A percentile compares a stretch with the other conserved stretches of the same genome.
phyloP scores from a whole-genome alignment of 345 rosid species.

The Rhodomyrtus tomentosa region DNA sequence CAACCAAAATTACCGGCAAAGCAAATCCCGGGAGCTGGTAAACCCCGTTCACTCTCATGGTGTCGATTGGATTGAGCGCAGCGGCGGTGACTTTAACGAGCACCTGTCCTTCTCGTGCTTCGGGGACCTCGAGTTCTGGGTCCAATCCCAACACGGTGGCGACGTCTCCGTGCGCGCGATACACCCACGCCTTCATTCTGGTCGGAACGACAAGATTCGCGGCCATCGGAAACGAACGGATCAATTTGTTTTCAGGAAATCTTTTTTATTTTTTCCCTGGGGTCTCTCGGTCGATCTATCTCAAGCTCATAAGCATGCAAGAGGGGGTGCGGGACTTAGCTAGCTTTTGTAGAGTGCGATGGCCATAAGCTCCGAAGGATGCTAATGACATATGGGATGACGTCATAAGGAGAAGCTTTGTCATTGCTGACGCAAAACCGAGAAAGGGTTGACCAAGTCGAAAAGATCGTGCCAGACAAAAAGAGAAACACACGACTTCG shows the following conservation, averaged over 20 bases:
- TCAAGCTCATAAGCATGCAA: neutral
- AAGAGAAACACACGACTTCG: neutral
- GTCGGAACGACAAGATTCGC: constrained; percentile 10
- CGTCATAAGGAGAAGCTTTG: neutral
- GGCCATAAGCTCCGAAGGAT: neutral
- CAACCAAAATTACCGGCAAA: constrained; percentile 27
- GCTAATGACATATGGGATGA: neutral
- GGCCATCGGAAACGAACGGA: neutral
- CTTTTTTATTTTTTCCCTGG: neutral
- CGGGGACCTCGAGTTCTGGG: constrained; percentile 48
- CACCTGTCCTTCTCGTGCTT: constrained; percentile 60
- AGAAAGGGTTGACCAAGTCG: neutral
- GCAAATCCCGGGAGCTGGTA: constrained; percentile 64
- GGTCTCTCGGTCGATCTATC: neutral
- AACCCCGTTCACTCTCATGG: constrained; percentile 53
- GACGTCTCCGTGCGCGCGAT: constrained; percentile 48
- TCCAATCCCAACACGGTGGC: constrained; percentile 59
- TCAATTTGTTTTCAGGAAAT: neutral
- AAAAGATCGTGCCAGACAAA: neutral
- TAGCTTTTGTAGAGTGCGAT: neutral
- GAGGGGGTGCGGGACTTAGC: neutral
- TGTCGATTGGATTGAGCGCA: constrained; percentile 78
- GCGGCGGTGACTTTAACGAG: constrained; percentile 66
- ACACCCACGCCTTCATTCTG: constrained; percentile 68
- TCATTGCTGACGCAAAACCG: neutral